Evolutionary conservation across 345 rosid genomes (phyloP).

Genomic region (Cardamine chenopodiifolia): DNA sequence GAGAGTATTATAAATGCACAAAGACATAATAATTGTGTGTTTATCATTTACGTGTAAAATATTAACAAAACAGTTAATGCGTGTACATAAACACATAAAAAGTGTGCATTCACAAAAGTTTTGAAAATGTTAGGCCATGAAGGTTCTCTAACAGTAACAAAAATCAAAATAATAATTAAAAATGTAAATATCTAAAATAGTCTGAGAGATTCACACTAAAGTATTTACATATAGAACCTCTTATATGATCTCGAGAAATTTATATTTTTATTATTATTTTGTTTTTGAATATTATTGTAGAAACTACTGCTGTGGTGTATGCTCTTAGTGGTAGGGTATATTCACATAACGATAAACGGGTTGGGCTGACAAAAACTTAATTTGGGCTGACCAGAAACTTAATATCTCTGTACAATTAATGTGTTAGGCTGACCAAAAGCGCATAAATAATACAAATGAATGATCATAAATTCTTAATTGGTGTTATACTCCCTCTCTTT

Average conservation of each 20-base stretch:
- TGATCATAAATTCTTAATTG: no score
- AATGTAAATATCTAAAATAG: no score
- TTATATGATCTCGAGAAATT: no score
- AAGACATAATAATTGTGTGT: not conserved
- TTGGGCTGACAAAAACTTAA: not conserved
- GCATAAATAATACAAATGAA: not conserved
- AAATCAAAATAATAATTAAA: no score
- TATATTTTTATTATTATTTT: no score
- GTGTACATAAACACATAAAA: not conserved
- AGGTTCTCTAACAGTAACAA: no score
- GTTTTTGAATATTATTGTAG: no score
- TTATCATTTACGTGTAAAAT: not conserved
- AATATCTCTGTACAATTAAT: not conserved
- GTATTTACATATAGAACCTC: no score
- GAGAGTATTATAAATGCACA: not conserved
- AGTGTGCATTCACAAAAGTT: conserved; percentile 14
- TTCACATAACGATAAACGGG: not conserved
- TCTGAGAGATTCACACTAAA: no score
- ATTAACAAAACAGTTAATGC: not conserved
- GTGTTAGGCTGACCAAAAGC: not conserved
- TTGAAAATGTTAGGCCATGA: not conserved
- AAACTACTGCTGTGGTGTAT: no score
- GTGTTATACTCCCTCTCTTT: no score
- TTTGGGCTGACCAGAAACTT: not conserved
- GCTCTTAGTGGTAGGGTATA: no score